These are phyloP conservation scores for Blastobotrys arbuscula DNA, from an alignment of 1,139 yeast genomes.

Conservation along the genomic window DNA sequence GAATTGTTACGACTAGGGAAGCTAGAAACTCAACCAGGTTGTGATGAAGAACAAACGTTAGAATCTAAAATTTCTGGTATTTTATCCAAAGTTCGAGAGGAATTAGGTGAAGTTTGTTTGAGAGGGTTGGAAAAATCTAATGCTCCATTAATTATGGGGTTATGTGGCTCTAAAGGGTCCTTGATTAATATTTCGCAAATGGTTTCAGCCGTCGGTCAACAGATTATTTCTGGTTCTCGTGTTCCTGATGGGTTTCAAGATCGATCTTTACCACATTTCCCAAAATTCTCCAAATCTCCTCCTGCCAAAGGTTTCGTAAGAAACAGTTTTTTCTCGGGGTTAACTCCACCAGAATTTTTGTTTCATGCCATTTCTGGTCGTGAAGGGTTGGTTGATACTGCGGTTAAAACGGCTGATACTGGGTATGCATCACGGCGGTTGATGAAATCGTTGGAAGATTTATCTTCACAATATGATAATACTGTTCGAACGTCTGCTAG, in stretches of 20 bases:
- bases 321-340: slow-evolving; percentile 89
- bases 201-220: slow-evolving; percentile 99
- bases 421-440: slow-evolving; percentile 99
- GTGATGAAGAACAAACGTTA: slow-evolving; percentile 95
- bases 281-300: slow-evolving; percentile 93
- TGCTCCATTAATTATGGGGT: slow-evolving; percentile 98
- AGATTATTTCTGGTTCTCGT: slow-evolving; percentile 96
- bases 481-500: slow-evolving; percentile 94
- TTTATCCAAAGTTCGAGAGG: slow-evolving; percentile 94
- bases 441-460: slow-evolving; percentile 96
- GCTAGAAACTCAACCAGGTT: slow-evolving; percentile 97
- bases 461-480: slow-evolving; percentile 87
- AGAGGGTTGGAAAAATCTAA: slow-evolving; percentile 82
- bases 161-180: slow-evolving; percentile 99
- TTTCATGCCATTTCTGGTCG: slow-evolving; percentile 99
- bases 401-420: slow-evolving; percentile 98
- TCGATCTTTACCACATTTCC: slow-evolving; percentile 94
- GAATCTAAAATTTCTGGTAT: slow-evolving; percentile 97
- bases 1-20: slow-evolving; percentile 74
- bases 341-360: slow-evolving; percentile 93
- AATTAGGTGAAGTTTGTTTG: slow-evolving; percentile 97
- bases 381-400: slow-evolving; percentile 99
- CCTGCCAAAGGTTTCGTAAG: slow-evolving; percentile 97
- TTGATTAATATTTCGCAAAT: slow-evolving; percentile 96
- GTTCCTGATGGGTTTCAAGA: slow-evolving; percentile 99